Base-by-base conservation (phyloP, 1,284 basidiomycete genomes). In the Ustilago nuda region DNA sequence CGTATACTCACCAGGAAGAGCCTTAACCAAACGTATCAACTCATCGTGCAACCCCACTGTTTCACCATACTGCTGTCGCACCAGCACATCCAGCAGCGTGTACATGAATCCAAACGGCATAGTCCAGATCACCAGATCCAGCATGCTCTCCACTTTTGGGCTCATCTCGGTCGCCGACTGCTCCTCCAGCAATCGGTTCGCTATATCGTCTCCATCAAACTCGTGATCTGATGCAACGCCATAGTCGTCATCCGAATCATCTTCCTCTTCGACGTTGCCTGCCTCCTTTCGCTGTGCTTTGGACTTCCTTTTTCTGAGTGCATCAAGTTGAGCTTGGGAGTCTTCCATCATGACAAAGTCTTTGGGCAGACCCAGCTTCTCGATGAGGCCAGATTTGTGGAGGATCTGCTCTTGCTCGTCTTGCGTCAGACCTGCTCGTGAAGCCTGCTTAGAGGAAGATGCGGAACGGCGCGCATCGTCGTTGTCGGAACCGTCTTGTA, bases 21-120 rank as follows among this genome's bases (percentile, higher is more conserved):
- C 76, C 6, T 59, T 48, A 8, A 64, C 15, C 53, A 84, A 35
- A 33, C 79, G 66, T 13, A 45, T 56, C 4, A 60, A 37, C 53
- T 85, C 80, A 50, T 72, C 66, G 4, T 56, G 12, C 4, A 75
- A 32, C 5, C 76, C 74, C 0, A 78, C 72, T 2, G 81, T 80
- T 62, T 79, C 67, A 13, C 79, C 76, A 52, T 85, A 85, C 69
- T 85, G 84, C 70, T 85, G 82, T 54, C 82, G 69, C 17, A 85
- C 82, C 43, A 85, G 66, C 27, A 85, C 71, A 61, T 83, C 82
- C 53, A 85, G 51, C 52, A 85, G 56, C 51, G 82, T 71, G 46
- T 75, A 85, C 41, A 83, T 53, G 61, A 84, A 84, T 8, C 71
- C 68, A 43, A 85, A 82, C 19, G 84, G 84, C 64, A 85, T 84